Percentiles rank a stretch among this genome's conserved stretches.
phyloP scores from a whole-genome alignment of 1,284 basidiomycete genomes.

The Lentinula novae-zelandiae region DNA sequence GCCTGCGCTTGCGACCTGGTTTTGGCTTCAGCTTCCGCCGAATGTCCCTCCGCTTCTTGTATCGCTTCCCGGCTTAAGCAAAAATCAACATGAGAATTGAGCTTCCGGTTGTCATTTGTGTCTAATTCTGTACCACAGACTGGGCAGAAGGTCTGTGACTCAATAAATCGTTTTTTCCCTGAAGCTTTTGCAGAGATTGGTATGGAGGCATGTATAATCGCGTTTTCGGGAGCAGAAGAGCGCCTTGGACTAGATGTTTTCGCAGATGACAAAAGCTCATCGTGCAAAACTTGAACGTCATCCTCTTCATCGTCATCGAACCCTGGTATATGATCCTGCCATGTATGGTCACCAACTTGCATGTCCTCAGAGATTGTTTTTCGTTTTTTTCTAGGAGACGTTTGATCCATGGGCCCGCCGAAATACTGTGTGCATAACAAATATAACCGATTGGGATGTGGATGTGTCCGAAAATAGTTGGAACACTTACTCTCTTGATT shows the following conservation, averaged over 20 bases:
- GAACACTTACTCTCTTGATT: constrained; percentile 59
- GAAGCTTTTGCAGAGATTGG: constrained; percentile 15
- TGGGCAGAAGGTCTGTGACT: constrained; percentile 48
- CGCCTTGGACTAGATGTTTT: background rate
- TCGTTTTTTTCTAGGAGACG: constrained; percentile 36
- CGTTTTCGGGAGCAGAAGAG: background rate
- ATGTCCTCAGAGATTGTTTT: constrained; percentile 24
- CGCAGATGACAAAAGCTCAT: background rate
- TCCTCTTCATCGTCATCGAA: constrained; percentile 49
- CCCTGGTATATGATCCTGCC: constrained; percentile 48
- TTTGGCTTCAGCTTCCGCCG: constrained; percentile 17
- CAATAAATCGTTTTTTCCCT: constrained; percentile 13
- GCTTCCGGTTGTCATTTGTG: constrained; percentile 59
- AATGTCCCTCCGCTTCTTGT: constrained; percentile 50
- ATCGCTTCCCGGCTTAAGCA: constrained; percentile 72
- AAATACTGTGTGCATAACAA: constrained; percentile 40
- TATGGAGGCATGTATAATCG: background rate
- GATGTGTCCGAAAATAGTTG: background rate
- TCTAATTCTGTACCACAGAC: constrained; percentile 52
- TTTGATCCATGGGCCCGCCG: constrained; percentile 38
- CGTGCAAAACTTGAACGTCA: constrained; percentile 10
- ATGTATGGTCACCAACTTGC: constrained; percentile 15
- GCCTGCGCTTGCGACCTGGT: constrained; percentile 12
- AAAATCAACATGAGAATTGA: constrained; percentile 77
- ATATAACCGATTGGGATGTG: background rate